Percentiles rank a stretch among this genome's conserved stretches.
Conservation (phyloP, 768 basidiomycete genomes). For the Mycena vitilis region DNA sequence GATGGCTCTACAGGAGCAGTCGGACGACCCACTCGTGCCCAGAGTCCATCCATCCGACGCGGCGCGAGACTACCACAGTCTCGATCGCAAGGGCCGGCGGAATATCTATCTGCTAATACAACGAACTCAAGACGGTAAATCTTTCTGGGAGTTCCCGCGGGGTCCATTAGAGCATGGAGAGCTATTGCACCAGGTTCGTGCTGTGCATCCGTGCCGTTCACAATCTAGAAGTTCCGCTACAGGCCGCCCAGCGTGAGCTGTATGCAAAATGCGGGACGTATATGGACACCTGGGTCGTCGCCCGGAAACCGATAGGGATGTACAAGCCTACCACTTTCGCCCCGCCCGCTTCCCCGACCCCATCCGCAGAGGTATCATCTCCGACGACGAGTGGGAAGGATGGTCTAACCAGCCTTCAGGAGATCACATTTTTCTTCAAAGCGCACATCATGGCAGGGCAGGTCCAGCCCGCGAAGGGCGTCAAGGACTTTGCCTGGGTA, state of each 20-base stretch:
- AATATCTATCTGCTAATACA: constrained; percentile 91
- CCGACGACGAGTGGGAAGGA: not conserved
- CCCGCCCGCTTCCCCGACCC: constrained; percentile 39
- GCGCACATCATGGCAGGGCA: constrained; percentile 94
- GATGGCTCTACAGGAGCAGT: constrained; percentile 67
- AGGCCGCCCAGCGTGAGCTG: constrained; percentile 84
- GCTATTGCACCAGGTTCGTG: constrained; percentile 79
- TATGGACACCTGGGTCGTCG: constrained; percentile 97
- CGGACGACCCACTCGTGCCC: constrained; percentile 71
- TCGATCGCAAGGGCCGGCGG: constrained; percentile 86
- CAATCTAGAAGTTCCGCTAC: constrained; percentile 7
- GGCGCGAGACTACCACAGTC: constrained; percentile 70
- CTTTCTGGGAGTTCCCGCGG: constrained; percentile 86
- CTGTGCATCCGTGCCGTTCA: not conserved
- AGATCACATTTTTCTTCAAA: constrained; percentile 90
- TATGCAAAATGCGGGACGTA: constrained; percentile 76
- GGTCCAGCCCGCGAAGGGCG: constrained; percentile 65
- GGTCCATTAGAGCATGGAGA: constrained; percentile 72
- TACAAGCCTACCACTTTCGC: constrained; percentile 56
- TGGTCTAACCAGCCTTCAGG: constrained; percentile 54
- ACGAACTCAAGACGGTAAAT: constrained; percentile 57
- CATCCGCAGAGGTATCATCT: constrained; percentile 50
- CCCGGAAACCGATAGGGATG: constrained; percentile 87
- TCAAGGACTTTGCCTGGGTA: constrained; percentile 91
- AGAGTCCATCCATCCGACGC: constrained; percentile 72